Evolutionary conservation across 2,329 filamentous ascomycete species (phyloP).

Genomic region (Nothophoma quercina): DNA sequence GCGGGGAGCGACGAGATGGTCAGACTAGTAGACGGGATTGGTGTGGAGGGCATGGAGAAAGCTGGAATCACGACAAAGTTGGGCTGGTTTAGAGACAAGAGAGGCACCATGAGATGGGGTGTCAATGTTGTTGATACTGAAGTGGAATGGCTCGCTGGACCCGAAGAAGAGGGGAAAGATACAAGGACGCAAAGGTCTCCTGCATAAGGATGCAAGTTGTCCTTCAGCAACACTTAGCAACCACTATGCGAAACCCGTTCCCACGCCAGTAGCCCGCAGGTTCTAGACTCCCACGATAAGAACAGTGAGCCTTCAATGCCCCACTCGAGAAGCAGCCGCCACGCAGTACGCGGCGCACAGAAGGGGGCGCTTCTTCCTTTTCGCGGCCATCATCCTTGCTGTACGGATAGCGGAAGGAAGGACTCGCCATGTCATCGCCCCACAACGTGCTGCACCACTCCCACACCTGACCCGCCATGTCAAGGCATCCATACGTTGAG

Average conservation of each 20-base stretch:
- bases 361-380: neutral
- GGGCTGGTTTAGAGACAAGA: slow-evolving; percentile 23
- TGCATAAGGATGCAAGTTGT: too few species aligned
- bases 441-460: slow-evolving; percentile 7
- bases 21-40: slow-evolving; percentile 2
- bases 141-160: slow-evolving; percentile 16
- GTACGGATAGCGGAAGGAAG: neutral
- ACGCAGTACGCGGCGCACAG: neutral
- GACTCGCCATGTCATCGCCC: neutral
- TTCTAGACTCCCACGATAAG: neutral
- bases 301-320: neutral
- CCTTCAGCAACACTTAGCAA: neutral
- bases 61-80: slow-evolving; percentile 11
- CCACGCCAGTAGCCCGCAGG: neutral
- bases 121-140: slow-evolving; percentile 18
- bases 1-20: slow-evolving; percentile 17
- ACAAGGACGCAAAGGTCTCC: too few species aligned
- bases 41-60: neutral
- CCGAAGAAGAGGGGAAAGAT: neutral
- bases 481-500: neutral
- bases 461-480: slow-evolving; percentile 6
- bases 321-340: neutral
- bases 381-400: neutral
- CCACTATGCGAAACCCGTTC: slow-evolving; percentile 2
- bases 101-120: slow-evolving; percentile 22